Percentiles rank a stretch among this genome's conserved stretches.
These are phyloP conservation scores for Phytopythium boreale DNA, from an alignment of 352 stramenopile species.

Conservation along the genomic window DNA sequence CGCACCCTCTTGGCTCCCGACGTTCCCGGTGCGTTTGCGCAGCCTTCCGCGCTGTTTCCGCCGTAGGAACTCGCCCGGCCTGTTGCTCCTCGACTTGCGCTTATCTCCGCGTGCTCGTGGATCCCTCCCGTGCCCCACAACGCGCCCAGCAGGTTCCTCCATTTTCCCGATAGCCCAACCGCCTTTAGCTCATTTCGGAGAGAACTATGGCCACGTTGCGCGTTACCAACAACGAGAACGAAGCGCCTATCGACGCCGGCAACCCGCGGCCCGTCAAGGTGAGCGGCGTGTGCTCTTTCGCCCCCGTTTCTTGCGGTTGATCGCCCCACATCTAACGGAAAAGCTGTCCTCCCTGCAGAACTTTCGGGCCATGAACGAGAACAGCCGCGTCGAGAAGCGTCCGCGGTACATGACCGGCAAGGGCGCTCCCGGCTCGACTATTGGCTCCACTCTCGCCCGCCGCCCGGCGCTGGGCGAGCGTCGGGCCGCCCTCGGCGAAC, in stretches of 20 bases:
- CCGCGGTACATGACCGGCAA: conserved; percentile 49
- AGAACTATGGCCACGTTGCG: conserved; percentile 26
- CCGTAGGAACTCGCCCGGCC: background rate
- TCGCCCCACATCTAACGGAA: background rate
- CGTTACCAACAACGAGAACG: conserved; percentile 72
- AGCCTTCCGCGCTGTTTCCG: conserved; percentile 2
- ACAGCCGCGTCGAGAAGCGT: conserved; percentile 54
- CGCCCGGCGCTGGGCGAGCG: conserved; percentile 5
- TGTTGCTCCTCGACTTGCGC: background rate
- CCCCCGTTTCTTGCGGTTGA: no score
- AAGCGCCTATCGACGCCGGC: conserved; percentile 35
- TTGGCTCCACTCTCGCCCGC: conserved; percentile 16
- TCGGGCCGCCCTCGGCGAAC: conserved; percentile 1
- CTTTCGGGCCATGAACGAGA: conserved; percentile 43
- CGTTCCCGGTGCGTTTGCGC: conserved; percentile 3
- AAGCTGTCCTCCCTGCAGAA: conserved; percentile 7
- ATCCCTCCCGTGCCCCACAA: background rate
- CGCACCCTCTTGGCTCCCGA: background rate
- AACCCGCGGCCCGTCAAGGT: conserved; percentile 51
- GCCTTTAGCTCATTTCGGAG: conserved; percentile 4
- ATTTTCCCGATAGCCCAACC: conserved; percentile 2
- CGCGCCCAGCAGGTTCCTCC: background rate
- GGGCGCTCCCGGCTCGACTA: conserved; percentile 13
- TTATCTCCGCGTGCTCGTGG: background rate
- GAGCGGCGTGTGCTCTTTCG: background rate